phyloP scores from a whole-genome alignment of 345 rosid species.

The Atalantia buxifolia region DNA sequence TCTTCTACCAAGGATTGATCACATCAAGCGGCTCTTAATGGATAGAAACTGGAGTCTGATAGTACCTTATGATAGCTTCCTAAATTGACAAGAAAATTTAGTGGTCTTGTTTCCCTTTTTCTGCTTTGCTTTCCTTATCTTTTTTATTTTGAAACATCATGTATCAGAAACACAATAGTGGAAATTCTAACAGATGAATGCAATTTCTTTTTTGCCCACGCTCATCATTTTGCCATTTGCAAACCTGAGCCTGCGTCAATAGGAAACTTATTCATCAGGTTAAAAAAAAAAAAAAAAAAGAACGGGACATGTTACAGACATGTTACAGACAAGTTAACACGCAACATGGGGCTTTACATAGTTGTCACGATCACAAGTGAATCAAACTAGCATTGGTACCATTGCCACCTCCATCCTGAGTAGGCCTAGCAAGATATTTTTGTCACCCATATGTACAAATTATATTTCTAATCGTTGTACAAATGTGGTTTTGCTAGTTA shows the following conservation, averaged over 20 bases:
- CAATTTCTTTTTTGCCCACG: neutral
- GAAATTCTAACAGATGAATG: neutral
- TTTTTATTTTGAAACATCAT: neutral
- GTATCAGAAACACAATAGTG: neutral
- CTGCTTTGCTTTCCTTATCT: no score
- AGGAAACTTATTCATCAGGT: neutral
- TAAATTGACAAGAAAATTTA: neutral
- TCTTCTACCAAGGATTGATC: conserved; percentile 3
- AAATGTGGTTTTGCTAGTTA: no score
- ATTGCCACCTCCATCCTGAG: no score
- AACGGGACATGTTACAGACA: neutral
- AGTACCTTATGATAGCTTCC: neutral
- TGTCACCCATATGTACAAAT: no score
- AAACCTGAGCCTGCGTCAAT: neutral
- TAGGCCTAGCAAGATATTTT: no score
- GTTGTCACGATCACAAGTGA: neutral
- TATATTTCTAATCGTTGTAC: no score
- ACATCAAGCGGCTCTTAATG: neutral
- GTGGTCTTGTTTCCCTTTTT: neutral
- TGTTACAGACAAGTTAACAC: neutral
- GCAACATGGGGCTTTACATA: neutral
- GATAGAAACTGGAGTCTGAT: neutral
- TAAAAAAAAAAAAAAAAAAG: no score
- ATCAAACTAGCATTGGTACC: no score
- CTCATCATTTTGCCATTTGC: neutral